Evolutionary conservation across 2,329 filamentous ascomycete genomes (phyloP).

Genomic region (Zymoseptoria pseudotritici): DNA sequence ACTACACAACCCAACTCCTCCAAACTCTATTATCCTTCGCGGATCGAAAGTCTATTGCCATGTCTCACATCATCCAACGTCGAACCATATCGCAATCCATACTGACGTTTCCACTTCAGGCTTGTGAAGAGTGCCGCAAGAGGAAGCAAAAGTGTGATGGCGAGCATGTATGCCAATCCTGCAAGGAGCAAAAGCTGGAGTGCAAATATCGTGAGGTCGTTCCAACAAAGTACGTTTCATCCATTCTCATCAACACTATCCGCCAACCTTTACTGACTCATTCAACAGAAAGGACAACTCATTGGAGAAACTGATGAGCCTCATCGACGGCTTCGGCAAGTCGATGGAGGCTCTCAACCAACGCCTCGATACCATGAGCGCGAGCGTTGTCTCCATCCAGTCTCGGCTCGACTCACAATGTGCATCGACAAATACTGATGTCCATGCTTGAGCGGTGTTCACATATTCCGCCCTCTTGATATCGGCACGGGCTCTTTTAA

Average conservation of each 20-base stretch:
- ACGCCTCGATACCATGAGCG: slow-evolving; percentile 16
- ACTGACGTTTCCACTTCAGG: slow-evolving; percentile 4
- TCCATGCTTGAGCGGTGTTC: background rate
- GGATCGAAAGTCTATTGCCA: background rate
- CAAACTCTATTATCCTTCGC: background rate
- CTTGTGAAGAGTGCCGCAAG: slow-evolving; percentile 21
- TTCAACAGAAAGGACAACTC: slow-evolving; percentile 18
- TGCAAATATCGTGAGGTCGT: slow-evolving; percentile 20
- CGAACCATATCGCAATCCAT: background rate
- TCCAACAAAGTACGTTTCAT: slow-evolving; percentile 15
- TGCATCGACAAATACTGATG: background rate
- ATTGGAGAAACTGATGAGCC: slow-evolving; percentile 13
- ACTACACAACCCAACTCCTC: background rate
- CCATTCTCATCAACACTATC: background rate
- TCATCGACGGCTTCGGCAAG: slow-evolving; percentile 14
- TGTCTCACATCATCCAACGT: background rate
- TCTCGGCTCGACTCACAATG: slow-evolving; percentile 8
- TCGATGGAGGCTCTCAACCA: slow-evolving; percentile 16
- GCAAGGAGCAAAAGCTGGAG: slow-evolving; percentile 19
- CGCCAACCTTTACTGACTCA: background rate
- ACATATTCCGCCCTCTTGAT: background rate
- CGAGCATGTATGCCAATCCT: slow-evolving; percentile 16
- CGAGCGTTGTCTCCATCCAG: slow-evolving; percentile 11
- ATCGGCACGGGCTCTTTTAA: background rate
- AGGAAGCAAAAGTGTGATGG: slow-evolving; percentile 20